Conservation (phyloP, 306 rosid genomes). For the Pyrus pyrifolia region DNA sequence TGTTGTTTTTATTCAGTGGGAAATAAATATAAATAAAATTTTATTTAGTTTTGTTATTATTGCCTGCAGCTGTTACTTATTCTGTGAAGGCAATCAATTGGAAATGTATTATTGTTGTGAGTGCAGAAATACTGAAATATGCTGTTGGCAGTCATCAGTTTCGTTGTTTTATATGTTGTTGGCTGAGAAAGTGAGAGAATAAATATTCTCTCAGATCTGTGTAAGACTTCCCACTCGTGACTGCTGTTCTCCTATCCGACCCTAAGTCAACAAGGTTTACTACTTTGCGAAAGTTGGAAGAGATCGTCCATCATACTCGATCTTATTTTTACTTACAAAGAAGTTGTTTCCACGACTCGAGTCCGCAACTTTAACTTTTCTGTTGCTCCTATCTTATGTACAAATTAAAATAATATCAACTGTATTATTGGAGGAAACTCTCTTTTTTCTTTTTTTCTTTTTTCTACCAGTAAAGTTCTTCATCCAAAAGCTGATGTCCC, state of each 20-base stretch:
- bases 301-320: accelerated
- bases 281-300: no score
- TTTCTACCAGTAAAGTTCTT: constrained; percentile 5
- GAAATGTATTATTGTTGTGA: constrained; percentile 40
- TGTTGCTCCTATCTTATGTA: no score
- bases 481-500: constrained; percentile 24
- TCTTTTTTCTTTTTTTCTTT: constrained; percentile 17
- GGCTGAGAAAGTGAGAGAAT: constrained; percentile 46
- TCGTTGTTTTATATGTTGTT: constrained; percentile 77
- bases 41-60: not conserved
- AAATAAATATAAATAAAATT: not conserved
- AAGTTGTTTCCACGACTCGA: no score
- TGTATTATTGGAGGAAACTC: constrained; percentile 52
- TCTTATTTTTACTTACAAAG: no score
- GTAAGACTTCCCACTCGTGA: constrained; percentile 56
- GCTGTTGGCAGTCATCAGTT: constrained; percentile 29
- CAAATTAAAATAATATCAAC: constrained; percentile 21
- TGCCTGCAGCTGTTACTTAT: constrained; percentile 10
- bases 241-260: constrained; percentile 20
- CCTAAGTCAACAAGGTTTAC: no score
- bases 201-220: constrained; percentile 61
- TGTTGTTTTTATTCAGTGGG: not conserved
- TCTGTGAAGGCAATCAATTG: constrained; percentile 38
- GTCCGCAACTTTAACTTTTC: no score
- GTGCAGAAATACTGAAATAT: constrained; percentile 69